phyloP scores from a whole-genome alignment of 257 asterid species.

The Nicotiana attenuata region DNA sequence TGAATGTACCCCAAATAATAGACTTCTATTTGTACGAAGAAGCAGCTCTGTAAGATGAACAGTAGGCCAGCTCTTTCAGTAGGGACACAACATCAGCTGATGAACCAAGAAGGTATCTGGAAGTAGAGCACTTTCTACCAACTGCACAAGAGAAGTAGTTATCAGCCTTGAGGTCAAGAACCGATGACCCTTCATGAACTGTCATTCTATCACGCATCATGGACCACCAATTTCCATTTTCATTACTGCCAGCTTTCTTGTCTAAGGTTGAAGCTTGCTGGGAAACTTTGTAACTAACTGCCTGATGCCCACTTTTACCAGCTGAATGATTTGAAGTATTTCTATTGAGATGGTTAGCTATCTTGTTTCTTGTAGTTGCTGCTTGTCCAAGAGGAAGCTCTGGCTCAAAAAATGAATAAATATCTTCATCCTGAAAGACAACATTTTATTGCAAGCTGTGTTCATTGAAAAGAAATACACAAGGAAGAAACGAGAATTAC shows the following conservation, averaged over 20 bases:
- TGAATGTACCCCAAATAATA: background rate
- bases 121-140: conserved; percentile 64
- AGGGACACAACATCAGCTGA: conserved; percentile 70
- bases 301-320: conserved; percentile 27
- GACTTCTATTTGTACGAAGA: background rate
- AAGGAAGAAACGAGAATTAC: background rate
- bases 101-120: conserved; percentile 73
- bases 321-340: conserved; percentile 30
- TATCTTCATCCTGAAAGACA: conserved; percentile 69
- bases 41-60: background rate
- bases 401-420: conserved; percentile 82
- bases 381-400: conserved; percentile 57
- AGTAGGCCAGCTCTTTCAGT: conserved; percentile 40
- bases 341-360: conserved; percentile 35
- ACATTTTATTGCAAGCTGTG: background rate
- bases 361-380: conserved; percentile 45
- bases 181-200: conserved; percentile 79
- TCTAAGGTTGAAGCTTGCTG: conserved; percentile 30
- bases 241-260: conserved; percentile 33
- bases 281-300: conserved; percentile 33
- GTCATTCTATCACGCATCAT: conserved; percentile 49
- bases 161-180: conserved; percentile 78
- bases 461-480: background rate
- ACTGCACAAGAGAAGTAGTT: conserved; percentile 92
- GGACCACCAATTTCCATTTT: conserved; percentile 57